Evolutionary conservation across 257 asterid genomes (phyloP).

Genomic region (Solanum medicagineum): DNA sequence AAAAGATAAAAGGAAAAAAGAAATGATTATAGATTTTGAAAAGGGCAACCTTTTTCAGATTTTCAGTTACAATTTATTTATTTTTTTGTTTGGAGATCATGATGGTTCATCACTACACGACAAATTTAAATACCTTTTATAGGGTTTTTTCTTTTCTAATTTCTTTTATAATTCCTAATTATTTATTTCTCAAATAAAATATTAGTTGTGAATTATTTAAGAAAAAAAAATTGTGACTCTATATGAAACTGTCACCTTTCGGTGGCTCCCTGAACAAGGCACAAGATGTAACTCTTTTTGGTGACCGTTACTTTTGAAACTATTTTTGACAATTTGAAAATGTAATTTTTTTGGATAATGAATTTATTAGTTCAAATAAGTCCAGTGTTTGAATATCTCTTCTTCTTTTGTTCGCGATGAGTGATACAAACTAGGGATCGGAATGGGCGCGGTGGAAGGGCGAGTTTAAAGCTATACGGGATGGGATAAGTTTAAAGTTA

Average conservation of each 20-base stretch:
- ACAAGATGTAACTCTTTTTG: not conserved
- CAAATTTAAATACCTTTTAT: slow-evolving; percentile 10
- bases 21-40: not conserved
- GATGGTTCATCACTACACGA: slow-evolving; percentile 57
- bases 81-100: slow-evolving; percentile 29
- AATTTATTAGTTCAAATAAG: not conserved
- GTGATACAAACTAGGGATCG: too few relatives aligned
- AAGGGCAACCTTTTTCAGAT: slow-evolving; percentile 11
- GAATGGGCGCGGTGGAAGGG: too few relatives aligned
- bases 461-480: too few relatives aligned
- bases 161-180: not conserved
- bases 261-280: not conserved
- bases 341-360: not conserved
- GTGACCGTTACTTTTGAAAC: not conserved
- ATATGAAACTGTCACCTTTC: not conserved
- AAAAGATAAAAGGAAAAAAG: not conserved
- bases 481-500: too few relatives aligned
- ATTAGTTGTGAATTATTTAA: not conserved
- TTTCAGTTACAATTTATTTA: slow-evolving; percentile 11
- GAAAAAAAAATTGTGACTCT: not conserved
- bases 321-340: not conserved
- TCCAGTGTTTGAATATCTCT: not conserved
- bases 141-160: not conserved
- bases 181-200: not conserved
- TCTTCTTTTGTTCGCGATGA: not conserved